Conservation (phyloP, 176 grass and related monocot species). For the Otatea glauca region DNA sequence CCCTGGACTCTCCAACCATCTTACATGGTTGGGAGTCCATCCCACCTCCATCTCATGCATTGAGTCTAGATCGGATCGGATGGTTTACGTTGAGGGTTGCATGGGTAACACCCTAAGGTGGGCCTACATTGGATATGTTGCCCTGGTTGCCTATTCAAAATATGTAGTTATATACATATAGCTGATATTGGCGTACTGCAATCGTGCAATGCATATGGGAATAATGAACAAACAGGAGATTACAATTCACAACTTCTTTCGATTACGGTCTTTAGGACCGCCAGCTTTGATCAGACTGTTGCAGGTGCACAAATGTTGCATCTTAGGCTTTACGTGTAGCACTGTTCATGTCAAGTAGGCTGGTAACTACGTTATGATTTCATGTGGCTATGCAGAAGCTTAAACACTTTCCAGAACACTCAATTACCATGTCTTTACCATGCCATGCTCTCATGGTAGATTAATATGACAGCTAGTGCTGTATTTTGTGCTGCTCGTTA, state of each 20-base stretch:
- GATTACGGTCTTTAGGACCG: slow-evolving; percentile 16
- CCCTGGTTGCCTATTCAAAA: slow-evolving; percentile 16
- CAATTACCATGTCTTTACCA: not conserved
- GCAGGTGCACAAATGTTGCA: slow-evolving; percentile 12
- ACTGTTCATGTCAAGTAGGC: not conserved
- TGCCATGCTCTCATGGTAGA: not conserved
- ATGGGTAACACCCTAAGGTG: no score
- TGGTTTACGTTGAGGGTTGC: no score
- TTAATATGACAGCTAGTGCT: not conserved
- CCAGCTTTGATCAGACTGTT: slow-evolving; percentile 28
- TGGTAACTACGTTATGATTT: no score
- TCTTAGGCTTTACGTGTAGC: not conserved
- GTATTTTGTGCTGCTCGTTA: not conserved
- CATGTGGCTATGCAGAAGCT: slow-evolving; percentile 4
- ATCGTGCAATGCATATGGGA: not conserved
- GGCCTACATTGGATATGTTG: no score
- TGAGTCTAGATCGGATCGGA: no score
- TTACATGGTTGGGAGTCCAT: no score
- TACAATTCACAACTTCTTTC: slow-evolving; percentile 1
- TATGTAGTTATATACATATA: slow-evolving; percentile 12
- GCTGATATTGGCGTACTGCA: slow-evolving; percentile 27
- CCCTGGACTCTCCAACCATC: no score
- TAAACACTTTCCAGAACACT: not conserved
- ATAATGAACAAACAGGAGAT: slow-evolving; percentile 5
- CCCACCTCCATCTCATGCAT: no score